These are phyloP conservation scores for Tillandsia leiboldiana DNA, from an alignment of 176 grass and related monocot species.

Conservation along the genomic window DNA sequence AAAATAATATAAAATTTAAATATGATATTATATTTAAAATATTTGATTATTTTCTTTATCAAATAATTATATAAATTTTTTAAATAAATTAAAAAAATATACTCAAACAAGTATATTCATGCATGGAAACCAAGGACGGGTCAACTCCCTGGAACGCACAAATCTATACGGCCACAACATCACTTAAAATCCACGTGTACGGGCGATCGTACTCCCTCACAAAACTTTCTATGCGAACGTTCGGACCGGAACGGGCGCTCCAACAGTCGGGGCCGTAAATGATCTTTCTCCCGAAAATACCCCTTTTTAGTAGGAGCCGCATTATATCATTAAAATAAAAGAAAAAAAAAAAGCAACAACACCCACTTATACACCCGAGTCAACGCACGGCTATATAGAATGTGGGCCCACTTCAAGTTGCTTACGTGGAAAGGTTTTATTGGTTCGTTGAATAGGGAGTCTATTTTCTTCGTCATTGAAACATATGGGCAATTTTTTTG, in stretches of 20 bases:
- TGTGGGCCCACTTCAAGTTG: neutral
- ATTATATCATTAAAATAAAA: too few species aligned
- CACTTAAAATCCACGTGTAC: too few species aligned
- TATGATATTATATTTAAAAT: too few species aligned
- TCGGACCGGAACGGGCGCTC: neutral
- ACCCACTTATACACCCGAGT: neutral
- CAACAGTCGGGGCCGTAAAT: neutral
- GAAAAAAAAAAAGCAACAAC: too few species aligned
- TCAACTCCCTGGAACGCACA: too few species aligned
- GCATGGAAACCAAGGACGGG: too few species aligned
- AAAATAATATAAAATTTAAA: too few species aligned
- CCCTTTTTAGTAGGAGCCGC: neutral
- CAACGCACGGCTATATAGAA: neutral
- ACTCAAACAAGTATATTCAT: too few species aligned
- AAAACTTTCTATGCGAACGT: neutral
- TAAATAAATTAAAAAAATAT: too few species aligned
- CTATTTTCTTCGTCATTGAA: neutral
- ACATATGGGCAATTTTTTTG: neutral
- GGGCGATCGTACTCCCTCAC: neutral
- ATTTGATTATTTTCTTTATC: too few species aligned
- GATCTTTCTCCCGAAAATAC: neutral
- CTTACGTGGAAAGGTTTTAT: neutral
- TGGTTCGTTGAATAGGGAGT: neutral
- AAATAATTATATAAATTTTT: too few species aligned
- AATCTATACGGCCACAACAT: too few species aligned